These are phyloP conservation scores for Colletotrichum sp. DNA, from an alignment of 2,329 filamentous ascomycete species.

Conservation along the genomic window DNA sequence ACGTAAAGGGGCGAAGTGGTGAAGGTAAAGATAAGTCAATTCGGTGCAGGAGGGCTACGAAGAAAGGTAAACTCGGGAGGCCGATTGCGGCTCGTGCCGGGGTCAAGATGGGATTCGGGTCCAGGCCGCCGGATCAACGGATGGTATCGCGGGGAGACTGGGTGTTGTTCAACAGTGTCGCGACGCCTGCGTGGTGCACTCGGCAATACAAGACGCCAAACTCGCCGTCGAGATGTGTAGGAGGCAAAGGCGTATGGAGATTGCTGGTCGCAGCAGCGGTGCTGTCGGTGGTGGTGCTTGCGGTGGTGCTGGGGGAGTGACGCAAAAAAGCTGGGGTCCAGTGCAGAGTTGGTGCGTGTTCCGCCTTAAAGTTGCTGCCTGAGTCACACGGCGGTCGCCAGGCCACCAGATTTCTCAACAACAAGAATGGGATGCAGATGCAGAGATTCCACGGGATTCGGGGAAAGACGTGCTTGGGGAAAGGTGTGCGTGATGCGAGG, in stretches of 20 bases:
- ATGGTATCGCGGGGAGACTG: not conserved
- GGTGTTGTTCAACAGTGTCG: not conserved
- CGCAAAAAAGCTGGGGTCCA: slow-evolving; percentile 16
- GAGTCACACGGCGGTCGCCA: slow-evolving; percentile 27
- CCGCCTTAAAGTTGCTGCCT: slow-evolving; percentile 36
- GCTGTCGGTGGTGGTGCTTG: not conserved
- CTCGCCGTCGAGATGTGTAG: not conserved
- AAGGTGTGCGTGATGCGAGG: slow-evolving; percentile 7
- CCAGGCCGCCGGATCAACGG: not conserved
- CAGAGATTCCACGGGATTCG: slow-evolving; percentile 3
- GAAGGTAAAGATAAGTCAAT: slow-evolving; percentile 1
- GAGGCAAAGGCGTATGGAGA: not conserved
- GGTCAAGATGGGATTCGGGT: not conserved
- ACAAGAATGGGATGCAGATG: slow-evolving; percentile 1
- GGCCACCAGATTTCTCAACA: not conserved
- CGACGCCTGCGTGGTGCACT: not conserved
- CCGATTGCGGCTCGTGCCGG: slow-evolving; percentile 23
- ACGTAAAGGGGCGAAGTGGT: not conserved
- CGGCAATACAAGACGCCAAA: not conserved
- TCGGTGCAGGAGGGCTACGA: slow-evolving; percentile 1
- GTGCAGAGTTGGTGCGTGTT: slow-evolving; percentile 25
- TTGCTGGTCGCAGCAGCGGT: not conserved
- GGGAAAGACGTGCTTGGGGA: slow-evolving; percentile 9
- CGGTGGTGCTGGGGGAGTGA: not conserved
- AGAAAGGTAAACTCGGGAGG: not conserved